A percentile compares a stretch with the other conserved stretches of the same genome.
These are phyloP conservation scores for Drechslera avenae DNA, from an alignment of 2,329 filamentous ascomycete species.

Conservation along the genomic window DNA sequence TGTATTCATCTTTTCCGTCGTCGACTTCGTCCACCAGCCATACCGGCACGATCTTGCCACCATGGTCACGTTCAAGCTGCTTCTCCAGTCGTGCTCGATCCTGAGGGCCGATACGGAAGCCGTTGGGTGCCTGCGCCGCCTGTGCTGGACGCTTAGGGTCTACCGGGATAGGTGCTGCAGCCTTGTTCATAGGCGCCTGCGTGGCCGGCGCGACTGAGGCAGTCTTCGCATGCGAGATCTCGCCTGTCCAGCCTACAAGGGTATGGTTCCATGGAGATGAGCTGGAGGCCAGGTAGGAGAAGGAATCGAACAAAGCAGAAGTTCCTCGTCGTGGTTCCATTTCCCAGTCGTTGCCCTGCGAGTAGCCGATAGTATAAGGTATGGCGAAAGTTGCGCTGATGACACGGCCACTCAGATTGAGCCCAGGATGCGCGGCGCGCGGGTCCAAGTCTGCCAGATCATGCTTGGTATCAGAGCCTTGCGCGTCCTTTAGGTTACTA, in stretches of 20 bases:
- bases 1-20: slow-evolving; percentile 68
- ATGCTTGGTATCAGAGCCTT: slow-evolving; percentile 43
- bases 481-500: slow-evolving; percentile 57
- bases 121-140: slow-evolving; percentile 67
- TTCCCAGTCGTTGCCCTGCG: slow-evolving; percentile 64
- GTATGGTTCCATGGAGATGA: slow-evolving; percentile 88
- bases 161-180: slow-evolving; percentile 79
- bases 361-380: slow-evolving; percentile 63
- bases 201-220: slow-evolving; percentile 41
- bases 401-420: slow-evolving; percentile 65
- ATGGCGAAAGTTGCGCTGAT: slow-evolving; percentile 69
- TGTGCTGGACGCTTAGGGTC: slow-evolving; percentile 63
- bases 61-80: slow-evolving; percentile 72
- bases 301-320: slow-evolving; percentile 90
- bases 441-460: slow-evolving; percentile 59
- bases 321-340: slow-evolving; percentile 80
- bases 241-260: slow-evolving; percentile 92
- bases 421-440: slow-evolving; percentile 59
- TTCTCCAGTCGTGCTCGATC: slow-evolving; percentile 76
- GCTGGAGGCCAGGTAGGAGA: slow-evolving; percentile 84
- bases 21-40: slow-evolving; percentile 85
- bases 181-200: slow-evolving; percentile 67
- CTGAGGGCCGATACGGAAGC: slow-evolving; percentile 70
- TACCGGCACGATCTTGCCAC: slow-evolving; percentile 81
- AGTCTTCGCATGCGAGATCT: slow-evolving; percentile 55